These are phyloP conservation scores for Chlamydomonas sp. DNA, from an alignment of 139 green algal species.

Conservation along the genomic window DNA sequence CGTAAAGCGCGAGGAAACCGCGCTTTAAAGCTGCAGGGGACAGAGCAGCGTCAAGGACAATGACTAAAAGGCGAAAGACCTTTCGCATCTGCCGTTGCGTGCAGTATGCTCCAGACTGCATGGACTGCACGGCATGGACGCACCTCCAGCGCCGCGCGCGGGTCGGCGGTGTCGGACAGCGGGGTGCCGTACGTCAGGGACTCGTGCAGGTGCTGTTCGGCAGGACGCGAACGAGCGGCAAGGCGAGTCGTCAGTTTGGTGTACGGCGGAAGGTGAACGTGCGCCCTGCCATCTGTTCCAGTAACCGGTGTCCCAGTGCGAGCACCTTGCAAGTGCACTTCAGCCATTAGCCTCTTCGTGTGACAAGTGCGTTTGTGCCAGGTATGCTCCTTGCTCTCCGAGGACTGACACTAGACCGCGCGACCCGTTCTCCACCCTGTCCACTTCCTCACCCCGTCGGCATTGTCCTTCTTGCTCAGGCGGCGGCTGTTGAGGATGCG, in stretches of 20 bases:
- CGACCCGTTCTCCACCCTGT: not conserved
- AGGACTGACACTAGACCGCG: not conserved
- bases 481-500: constrained; percentile 64
- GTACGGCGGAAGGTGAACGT: too few relatives aligned
- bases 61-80: too few relatives aligned
- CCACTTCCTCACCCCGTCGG: not conserved
- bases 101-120: too few relatives aligned
- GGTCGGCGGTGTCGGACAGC: constrained; percentile 25
- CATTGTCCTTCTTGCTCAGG: constrained; percentile 22
- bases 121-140: too few relatives aligned
- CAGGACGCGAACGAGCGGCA: too few relatives aligned
- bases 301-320: too few relatives aligned
- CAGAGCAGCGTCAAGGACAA: too few relatives aligned
- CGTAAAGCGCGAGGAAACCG: too few relatives aligned
- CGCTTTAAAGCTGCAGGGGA: too few relatives aligned
- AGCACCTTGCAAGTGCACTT: not conserved
- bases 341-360: not conserved
- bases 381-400: not conserved
- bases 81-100: too few relatives aligned
- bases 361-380: not conserved
- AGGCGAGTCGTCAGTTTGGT: too few relatives aligned
- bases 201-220: not conserved
- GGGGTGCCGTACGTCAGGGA: constrained; percentile 26
- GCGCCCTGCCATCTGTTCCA: too few relatives aligned
- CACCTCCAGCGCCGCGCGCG: constrained; percentile 19